phyloP scores from a whole-genome alignment of 768 basidiomycete species.

The Serendipita sp. region DNA sequence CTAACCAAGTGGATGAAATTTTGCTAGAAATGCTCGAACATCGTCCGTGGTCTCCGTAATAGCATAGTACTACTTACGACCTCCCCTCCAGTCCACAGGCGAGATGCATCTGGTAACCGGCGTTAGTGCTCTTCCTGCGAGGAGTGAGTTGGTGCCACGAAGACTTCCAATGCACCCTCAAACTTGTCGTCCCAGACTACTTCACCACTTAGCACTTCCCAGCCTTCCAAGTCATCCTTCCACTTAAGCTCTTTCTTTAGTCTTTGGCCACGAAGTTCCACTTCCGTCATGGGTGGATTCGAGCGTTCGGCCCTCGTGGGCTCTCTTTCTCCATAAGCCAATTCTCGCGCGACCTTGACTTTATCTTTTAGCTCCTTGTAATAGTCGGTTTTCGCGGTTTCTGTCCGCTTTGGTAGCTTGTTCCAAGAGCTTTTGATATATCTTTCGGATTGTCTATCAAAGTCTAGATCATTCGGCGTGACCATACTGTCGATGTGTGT shows the following conservation, averaged over 20 bases:
- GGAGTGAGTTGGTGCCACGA: constrained; percentile 25
- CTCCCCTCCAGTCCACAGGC: no score
- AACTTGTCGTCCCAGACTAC: constrained; percentile 72
- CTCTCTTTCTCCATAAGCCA: constrained; percentile 58
- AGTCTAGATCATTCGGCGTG: constrained; percentile 47
- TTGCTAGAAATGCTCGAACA: no score
- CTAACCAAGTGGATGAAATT: no score
- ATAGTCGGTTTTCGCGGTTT: constrained; percentile 57
- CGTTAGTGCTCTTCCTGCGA: no score
- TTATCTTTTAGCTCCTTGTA: constrained; percentile 53
- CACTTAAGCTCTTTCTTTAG: constrained; percentile 80
- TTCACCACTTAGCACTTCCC: constrained; percentile 56
- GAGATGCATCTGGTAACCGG: no score
- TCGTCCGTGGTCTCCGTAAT: no score
- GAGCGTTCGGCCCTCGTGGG: constrained; percentile 71
- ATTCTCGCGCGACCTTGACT: constrained; percentile 54
- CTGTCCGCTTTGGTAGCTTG: constrained; percentile 38
- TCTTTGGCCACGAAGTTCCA: constrained; percentile 75
- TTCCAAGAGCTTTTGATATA: constrained; percentile 52
- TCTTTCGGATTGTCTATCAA: constrained; percentile 47
- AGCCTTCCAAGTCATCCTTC: constrained; percentile 64
- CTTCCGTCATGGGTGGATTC: constrained; percentile 73
- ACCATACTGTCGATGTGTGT: constrained; percentile 6
- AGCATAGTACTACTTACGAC: no score
- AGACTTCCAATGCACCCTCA: constrained; percentile 41